These are phyloP conservation scores for Naganishia vaughanmartiniae DNA, from an alignment of 768 basidiomycete genomes.

Conservation along the genomic window DNA sequence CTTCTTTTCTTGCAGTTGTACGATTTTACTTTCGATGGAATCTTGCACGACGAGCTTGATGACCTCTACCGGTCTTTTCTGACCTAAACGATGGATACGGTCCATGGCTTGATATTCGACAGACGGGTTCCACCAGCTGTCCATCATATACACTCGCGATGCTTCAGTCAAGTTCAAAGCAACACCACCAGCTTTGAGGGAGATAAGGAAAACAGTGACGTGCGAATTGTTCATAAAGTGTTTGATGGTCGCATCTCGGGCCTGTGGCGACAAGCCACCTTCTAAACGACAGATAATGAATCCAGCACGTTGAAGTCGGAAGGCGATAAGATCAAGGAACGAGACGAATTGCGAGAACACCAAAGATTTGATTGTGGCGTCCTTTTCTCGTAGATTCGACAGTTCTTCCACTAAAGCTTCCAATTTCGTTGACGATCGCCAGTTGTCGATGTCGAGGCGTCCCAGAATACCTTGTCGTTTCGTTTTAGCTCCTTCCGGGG, in stretches of 20 bases:
- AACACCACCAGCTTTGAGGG: slow-evolving; percentile 86
- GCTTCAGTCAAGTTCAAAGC: slow-evolving; percentile 57
- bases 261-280: slow-evolving; percentile 95
- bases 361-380: slow-evolving; percentile 89
- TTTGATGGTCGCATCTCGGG: slow-evolving; percentile 88
- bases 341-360: slow-evolving; percentile 64
- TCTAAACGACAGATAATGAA: slow-evolving; percentile 90
- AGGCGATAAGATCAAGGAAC: slow-evolving; percentile 77
- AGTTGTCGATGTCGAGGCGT: slow-evolving; percentile 68
- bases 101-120: slow-evolving; percentile 75
- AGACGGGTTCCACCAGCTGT: slow-evolving; percentile 98
- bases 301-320: slow-evolving; percentile 82
- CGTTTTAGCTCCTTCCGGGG: slow-evolving; percentile 61
- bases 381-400: slow-evolving; percentile 73
- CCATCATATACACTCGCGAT: slow-evolving; percentile 92
- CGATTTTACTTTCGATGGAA: slow-evolving; percentile 90
- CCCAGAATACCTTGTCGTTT: slow-evolving; percentile 88
- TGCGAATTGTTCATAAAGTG: slow-evolving; percentile 92
- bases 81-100: slow-evolving; percentile 91
- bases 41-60: slow-evolving; percentile 94
- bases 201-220: slow-evolving; percentile 94
- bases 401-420: slow-evolving; percentile 95
- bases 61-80: slow-evolving; percentile 85
- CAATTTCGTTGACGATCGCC: slow-evolving; percentile 95
- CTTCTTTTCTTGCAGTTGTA: slow-evolving; percentile 98